Conservation (phyloP, 129 eudicot species). For the Tagetes erecta region DNA sequence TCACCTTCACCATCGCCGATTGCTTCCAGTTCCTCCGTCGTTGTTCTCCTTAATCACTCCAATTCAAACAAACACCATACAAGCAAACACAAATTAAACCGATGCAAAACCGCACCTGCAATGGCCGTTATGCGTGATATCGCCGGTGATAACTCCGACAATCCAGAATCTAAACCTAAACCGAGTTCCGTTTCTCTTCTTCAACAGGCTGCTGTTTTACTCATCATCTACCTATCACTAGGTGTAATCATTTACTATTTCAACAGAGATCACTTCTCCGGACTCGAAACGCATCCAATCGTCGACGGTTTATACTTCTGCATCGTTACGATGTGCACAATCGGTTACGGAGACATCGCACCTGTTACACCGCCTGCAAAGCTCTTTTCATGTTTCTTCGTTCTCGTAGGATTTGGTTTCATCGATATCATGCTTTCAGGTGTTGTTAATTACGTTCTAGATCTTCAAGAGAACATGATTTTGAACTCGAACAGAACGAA, state of each 20-base stretch:
- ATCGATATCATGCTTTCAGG: constrained; percentile 56
- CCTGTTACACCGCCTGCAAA: constrained; percentile 51
- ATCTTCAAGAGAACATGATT: constrained; percentile 50
- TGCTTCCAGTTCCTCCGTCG: constrained; percentile 15
- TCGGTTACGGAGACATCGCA: constrained; percentile 68
- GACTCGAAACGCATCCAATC: constrained; percentile 47
- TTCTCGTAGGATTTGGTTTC: constrained; percentile 57
- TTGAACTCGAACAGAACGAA: constrained; percentile 25
- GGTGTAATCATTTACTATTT: constrained; percentile 49
- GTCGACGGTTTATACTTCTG: constrained; percentile 66
- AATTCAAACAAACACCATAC: constrained; percentile 8
- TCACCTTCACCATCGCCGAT: not conserved
- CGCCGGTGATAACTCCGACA: not conserved
- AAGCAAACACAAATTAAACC: constrained; percentile 25
- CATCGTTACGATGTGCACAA: constrained; percentile 72
- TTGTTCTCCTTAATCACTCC: constrained; percentile 4
- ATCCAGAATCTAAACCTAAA: constrained; percentile 40
- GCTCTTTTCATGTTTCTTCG: constrained; percentile 53
- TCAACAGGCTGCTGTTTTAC: constrained; percentile 45
- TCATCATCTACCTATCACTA: constrained; percentile 42
- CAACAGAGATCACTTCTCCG: constrained; percentile 53
- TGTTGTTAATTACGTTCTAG: constrained; percentile 51
- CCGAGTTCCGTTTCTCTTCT: constrained; percentile 37
- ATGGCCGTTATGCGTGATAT: constrained; percentile 33
- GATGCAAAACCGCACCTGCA: constrained; percentile 55